Percentiles rank a stretch among this genome's conserved stretches.
These are phyloP conservation scores for Pestalotiopsis sp. DNA, from an alignment of 2,329 filamentous ascomycete genomes.

Conservation along the genomic window DNA sequence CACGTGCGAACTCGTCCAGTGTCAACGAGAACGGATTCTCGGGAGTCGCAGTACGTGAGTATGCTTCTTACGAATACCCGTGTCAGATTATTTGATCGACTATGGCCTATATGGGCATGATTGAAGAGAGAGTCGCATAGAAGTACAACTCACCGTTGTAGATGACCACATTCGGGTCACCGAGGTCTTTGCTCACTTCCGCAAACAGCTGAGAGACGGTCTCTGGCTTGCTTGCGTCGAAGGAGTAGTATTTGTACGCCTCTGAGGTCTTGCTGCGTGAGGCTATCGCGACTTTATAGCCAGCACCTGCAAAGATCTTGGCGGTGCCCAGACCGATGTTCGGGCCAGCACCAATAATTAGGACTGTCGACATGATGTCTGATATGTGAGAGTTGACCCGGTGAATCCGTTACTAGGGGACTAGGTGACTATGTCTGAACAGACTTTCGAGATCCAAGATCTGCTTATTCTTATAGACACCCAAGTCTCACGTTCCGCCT, in stretches of 20 bases:
- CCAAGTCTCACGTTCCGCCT: background rate
- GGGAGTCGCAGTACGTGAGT: background rate
- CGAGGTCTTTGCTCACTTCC: conserved; percentile 13
- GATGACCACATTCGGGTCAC: conserved; percentile 20
- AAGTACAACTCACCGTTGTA: conserved; percentile 17
- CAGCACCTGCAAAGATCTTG: conserved; percentile 2
- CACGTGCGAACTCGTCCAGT: conserved; percentile 10
- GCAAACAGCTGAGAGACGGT: conserved; percentile 23
- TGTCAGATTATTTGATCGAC: background rate
- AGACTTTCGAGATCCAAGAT: background rate
- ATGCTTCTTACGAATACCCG: background rate
- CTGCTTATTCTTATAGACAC: background rate
- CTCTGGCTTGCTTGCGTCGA: conserved; percentile 14
- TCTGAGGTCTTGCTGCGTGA: conserved; percentile 10
- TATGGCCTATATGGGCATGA: background rate
- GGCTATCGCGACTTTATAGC: conserved; percentile 14
- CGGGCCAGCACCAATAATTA: conserved; percentile 13
- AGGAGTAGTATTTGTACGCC: conserved; percentile 8
- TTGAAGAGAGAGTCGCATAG: too few relatives aligned
- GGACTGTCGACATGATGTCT: conserved; percentile 1
- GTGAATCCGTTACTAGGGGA: background rate
- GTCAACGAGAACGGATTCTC: conserved; percentile 15
- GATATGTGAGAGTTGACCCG: too few relatives aligned
- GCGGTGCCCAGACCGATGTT: conserved; percentile 11
- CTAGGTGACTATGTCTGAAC: background rate